These are phyloP conservation scores for Vicia faba DNA, from an alignment of 306 rosid genomes.

Conservation along the genomic window DNA sequence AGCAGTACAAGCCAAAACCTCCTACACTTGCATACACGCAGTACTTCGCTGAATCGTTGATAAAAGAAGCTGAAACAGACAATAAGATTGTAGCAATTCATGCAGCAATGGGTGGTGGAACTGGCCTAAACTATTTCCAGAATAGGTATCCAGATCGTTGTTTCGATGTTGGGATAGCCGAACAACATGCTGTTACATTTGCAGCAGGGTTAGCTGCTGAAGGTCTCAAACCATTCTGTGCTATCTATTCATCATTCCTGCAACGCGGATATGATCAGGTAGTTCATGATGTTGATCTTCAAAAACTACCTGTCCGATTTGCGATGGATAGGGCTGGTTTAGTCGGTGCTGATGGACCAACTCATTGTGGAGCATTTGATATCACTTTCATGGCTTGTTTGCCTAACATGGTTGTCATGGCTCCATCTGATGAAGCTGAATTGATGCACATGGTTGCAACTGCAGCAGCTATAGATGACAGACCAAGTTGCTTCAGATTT, in stretches of 20 bases:
- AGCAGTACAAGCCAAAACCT: constrained; percentile 68
- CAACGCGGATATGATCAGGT: constrained; percentile 97
- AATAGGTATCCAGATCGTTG: constrained; percentile 84
- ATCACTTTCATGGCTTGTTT: constrained; percentile 90
- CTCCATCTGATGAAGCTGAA: constrained; percentile 94
- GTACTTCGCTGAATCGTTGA: constrained; percentile 82
- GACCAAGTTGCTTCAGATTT: constrained; percentile 94
- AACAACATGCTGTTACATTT: constrained; percentile 93
- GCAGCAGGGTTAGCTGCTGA: constrained; percentile 96
- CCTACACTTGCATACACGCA: constrained; percentile 75
- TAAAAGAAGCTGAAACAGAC: constrained; percentile 84
- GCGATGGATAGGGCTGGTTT: constrained; percentile 93
- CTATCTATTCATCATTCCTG: constrained; percentile 85
- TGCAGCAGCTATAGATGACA: constrained; percentile 81
- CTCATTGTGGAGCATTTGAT: constrained; percentile 96
- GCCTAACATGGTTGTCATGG: constrained; percentile 99
- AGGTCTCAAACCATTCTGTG: constrained; percentile 94
- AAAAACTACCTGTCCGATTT: constrained; percentile 84
- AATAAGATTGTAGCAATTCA: constrained; percentile 81
- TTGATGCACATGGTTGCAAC: constrained; percentile 96
- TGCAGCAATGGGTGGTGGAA: constrained; percentile 98
- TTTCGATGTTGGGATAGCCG: constrained; percentile 92
- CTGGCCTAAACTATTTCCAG: constrained; percentile 88
- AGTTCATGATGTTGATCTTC: constrained; percentile 90
- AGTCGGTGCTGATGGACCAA: constrained; percentile 97